Base-by-base conservation (phyloP, 2,329 filamentous ascomycete species). In the Calycina herbarum region DNA sequence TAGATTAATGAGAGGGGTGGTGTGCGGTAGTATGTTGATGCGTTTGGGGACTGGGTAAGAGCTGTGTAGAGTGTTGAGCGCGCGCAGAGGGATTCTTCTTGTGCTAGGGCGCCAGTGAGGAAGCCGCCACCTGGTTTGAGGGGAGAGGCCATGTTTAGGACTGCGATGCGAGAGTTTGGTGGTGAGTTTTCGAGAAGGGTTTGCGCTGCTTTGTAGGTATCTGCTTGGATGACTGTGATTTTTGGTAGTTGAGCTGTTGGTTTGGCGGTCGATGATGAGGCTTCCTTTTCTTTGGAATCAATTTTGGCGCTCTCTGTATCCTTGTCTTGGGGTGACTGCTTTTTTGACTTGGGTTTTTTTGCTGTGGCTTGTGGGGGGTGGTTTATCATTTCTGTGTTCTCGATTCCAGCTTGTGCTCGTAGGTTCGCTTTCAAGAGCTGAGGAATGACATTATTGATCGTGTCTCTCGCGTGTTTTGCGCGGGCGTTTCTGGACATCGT, bases 61-160 rank as follows among this genome's bases (percentile, higher is more conserved):
- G 82, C 82, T 35, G 81, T 72, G 33, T 76, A 81, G 7, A 88
- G 81, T 0, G 84, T 83, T 57, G 82, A 86, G 56, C 88, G 84
- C 73, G 87, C 88, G 77, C 87, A 91, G 6, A 92, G 80, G 2
- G 85, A 83, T 78, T 92, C 89, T 77, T 92, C 89, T 75, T 92
- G 89, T 0, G 89, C 88, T 35, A 84, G 76, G 63, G 86, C 80
- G 42, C 89, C 89, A 45, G 81, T 81, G 4, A 82, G 73, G 82
- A 87, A 91, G 20, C 87, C 87, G 24, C 89, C 89, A n/a, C 88
- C 89, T 0, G 85, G 81, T 15, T 72, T 75, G 3, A 75, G 70
- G 58, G 84, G 81, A 61, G 85, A 89, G 17, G 88, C 88, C 78
- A 90, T 86, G 72, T 91, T 92, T 66, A 92, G 78, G 29, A 90